Evolutionary conservation across 1,284 basidiomycete species (phyloP).

Genomic region (Apiotrichum gracile): DNA sequence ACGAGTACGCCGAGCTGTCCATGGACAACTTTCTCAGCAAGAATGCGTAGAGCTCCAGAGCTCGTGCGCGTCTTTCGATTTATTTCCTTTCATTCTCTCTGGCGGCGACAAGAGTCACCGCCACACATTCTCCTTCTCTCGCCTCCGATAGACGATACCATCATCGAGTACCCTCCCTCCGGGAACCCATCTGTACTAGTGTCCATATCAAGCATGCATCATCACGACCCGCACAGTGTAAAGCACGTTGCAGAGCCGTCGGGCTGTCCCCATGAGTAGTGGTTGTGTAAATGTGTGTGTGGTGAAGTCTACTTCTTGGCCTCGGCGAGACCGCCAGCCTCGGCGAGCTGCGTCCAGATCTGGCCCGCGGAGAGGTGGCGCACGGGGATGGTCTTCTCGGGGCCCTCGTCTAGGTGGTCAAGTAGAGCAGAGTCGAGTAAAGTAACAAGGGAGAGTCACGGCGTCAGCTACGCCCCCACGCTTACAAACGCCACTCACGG

Average conservation of each 20-base stretch:
- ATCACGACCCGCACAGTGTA: not conserved
- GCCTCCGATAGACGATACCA: not conserved
- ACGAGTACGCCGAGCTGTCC: slow-evolving; percentile 81
- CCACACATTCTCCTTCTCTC: not conserved
- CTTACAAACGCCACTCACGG: slow-evolving; percentile 17
- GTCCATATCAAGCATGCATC: slow-evolving; percentile 12
- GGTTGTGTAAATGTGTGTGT: not conserved
- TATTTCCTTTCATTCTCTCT: not conserved
- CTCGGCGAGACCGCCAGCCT: not conserved
- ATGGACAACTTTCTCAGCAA: slow-evolving; percentile 63
- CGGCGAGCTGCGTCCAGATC: slow-evolving; percentile 22
- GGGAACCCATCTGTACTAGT: not conserved
- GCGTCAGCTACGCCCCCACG: not conserved
- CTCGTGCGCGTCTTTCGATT: not conserved
- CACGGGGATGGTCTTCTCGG: slow-evolving; percentile 21
- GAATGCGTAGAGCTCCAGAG: slow-evolving; percentile 9
- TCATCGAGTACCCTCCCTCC: not conserved
- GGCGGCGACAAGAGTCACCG: too few species aligned
- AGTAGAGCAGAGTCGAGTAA: not conserved
- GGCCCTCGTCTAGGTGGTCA: slow-evolving; percentile 13
- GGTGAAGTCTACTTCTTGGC: not conserved
- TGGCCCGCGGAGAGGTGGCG: slow-evolving; percentile 20
- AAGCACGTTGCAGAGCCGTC: not conserved
- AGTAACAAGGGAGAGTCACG: not conserved
- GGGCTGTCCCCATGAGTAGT: not conserved